Base-by-base conservation (phyloP, 164 flowering plant species). In the Berberis thunbergii region DNA sequence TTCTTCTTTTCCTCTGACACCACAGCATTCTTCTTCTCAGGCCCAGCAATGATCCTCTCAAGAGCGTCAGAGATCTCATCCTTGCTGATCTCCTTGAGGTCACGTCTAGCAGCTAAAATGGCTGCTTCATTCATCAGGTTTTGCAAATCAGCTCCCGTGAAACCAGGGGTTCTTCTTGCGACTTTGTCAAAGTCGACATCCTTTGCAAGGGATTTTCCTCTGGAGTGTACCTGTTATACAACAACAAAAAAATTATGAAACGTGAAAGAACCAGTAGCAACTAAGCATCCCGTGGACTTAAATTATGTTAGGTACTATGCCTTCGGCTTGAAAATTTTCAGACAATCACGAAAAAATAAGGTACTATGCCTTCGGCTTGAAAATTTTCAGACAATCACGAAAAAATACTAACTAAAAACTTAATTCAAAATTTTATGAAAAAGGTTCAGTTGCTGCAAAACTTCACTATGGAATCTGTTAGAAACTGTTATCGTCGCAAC, bases 41-140 rank as follows among this genome's bases (percentile, higher is more conserved):
- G 96, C n/a, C 97, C 98, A 40, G 96, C 98, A 70, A 94, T 87
- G 56, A 94, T 88, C 72, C 98, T 84, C 72, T 94, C 98, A 2
- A 88, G 77, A 7, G 98, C 97, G 74, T 90, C 97, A 8, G 91
- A 78, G 46, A 94, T 90, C 72, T 94, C 97, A 74, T 90, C 94
- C 74, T 87, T 90, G 79, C 92, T 86, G 57, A 94, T 90, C 64
- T 88, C 95, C 78, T 88, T 90, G 60, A 86, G 87, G 62, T 88
- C 97, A 69, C 97, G 92, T 63, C 98, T 80, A 39, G 97, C 98
- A 46, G 98, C 98, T 55, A 94, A 88, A 66, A 94, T 88, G 70
- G 97, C 98, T 54, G 98, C 98, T 76, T 94, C 98, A 67, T 94
- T 94, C 96, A 90, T 87, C 72, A 94, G 77, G 75, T 93, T 90